Evolutionary conservation across 192 early-diverging fungal species (phyloP).

Genomic region (Backusella parvicylindrica): DNA sequence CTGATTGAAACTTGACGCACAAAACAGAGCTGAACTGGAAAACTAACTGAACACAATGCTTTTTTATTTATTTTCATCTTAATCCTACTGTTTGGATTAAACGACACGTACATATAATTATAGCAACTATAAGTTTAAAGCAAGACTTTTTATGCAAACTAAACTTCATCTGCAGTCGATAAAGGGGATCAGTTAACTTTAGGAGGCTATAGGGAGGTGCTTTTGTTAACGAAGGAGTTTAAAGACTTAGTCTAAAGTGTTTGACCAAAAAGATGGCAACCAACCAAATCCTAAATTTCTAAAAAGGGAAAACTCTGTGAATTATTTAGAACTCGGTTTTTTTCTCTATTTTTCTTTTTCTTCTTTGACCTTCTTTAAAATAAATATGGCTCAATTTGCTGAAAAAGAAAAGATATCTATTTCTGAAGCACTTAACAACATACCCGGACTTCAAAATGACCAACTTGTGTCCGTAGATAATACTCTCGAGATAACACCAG

Average conservation of each 20-base stretch:
- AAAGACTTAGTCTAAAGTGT: neutral
- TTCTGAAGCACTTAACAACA: neutral
- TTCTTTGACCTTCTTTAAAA: neutral
- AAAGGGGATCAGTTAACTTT: neutral
- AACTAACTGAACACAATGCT: neutral
- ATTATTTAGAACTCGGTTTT: neutral
- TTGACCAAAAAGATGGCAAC: neutral
- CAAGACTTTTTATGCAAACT: neutral
- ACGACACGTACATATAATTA: neutral
- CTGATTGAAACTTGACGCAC: neutral
- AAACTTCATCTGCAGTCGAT: neutral
- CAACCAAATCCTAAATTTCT: neutral
- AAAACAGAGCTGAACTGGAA: neutral
- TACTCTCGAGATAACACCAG: neutral
- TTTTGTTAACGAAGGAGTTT: neutral
- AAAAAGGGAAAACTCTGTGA: slow-evolving; percentile 1
- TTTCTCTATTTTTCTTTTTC: neutral
- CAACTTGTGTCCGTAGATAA: neutral
- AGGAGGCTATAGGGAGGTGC: neutral
- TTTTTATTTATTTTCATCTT: no score
- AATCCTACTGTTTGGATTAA: neutral
- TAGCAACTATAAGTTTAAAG: neutral
- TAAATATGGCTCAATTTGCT: neutral
- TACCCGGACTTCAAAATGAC: neutral
- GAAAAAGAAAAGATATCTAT: neutral